Base-by-base conservation (phyloP, 2,329 filamentous ascomycete species). In the Coniochaeta hoffmannii region DNA sequence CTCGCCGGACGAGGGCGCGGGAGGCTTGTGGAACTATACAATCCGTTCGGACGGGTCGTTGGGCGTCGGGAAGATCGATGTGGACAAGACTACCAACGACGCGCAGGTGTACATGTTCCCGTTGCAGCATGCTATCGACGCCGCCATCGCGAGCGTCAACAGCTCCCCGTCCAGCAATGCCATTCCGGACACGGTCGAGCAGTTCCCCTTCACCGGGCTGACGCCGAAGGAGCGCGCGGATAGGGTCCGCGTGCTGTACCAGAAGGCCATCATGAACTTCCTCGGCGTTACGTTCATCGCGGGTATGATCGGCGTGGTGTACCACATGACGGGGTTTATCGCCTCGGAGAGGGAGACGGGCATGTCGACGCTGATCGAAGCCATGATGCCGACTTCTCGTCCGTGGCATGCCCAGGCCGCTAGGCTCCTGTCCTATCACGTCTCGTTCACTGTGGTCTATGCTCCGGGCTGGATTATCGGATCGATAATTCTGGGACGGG, bases 361-460 rank as follows among this genome's bases (percentile, higher is more conserved):
- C 56, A 94, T 96, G 81, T 89, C 89, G 4, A 89, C 91, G 59
- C 76, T 97, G 28, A 83, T 97, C 44, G 92, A 97, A 70, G 87
- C 90, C 55, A 96, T 96, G 90, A 92, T 94, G 77, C 87, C 89
- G 0, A 89, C 89, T 55, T 78, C 79, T 55, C 79, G 79, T 51
- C 76, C 82, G 44, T 95, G 90, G 89, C 79, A 90, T 64, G 85
- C 88, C 10, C 89, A 93, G 70, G 82, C 84, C 22, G 86, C 88
- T 1, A 81, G 92, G n/a, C 77, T 96, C 14, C 66, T 92, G 9
- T 85, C 91, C 0, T 86, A 91, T 58, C 90, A 96, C 66, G 68
- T 94, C 26, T 83, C 90, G 0, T 94, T 96, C 64, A 85, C 89
- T 57, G 68, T 89, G 7, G 78, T 96, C 22, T 96, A 96, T 64